These are phyloP conservation scores for Orbilia brochopaga DNA, from an alignment of 2,329 filamentous ascomycete genomes.

Conservation along the genomic window DNA sequence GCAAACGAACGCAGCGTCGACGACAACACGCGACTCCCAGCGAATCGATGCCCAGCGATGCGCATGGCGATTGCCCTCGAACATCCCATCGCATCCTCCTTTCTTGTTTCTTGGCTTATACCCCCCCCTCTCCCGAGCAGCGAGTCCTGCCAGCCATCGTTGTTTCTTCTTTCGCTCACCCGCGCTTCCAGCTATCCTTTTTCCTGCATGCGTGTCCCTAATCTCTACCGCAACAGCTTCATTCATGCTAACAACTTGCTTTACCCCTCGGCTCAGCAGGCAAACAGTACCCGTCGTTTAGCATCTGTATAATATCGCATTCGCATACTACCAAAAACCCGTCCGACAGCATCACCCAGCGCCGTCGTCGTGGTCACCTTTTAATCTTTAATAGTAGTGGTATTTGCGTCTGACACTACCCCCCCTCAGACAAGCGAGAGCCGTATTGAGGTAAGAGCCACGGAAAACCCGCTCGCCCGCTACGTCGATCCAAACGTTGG, in stretches of 20 bases:
- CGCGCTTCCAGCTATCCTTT: not conserved
- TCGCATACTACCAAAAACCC: slow-evolving; percentile 13
- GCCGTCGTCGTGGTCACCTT: slow-evolving; percentile 12
- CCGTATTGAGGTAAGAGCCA: slow-evolving; percentile 49
- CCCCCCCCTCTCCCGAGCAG: slow-evolving; percentile 17
- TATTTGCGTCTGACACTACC: slow-evolving; percentile 10
- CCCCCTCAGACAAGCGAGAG: slow-evolving; percentile 38
- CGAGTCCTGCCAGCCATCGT: slow-evolving; percentile 13
- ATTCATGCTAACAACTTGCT: slow-evolving; percentile 38
- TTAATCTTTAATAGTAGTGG: slow-evolving; percentile 44
- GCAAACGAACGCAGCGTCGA: slow-evolving; percentile 10
- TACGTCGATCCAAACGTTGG: slow-evolving; percentile 30
- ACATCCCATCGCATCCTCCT: slow-evolving; percentile 9
- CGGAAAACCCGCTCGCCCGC: slow-evolving; percentile 24
- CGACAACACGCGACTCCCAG: slow-evolving; percentile 4
- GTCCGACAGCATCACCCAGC: slow-evolving; percentile 6
- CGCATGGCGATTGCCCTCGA: slow-evolving; percentile 8
- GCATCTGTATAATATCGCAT: slow-evolving; percentile 27
- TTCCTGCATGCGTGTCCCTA: slow-evolving; percentile 4
- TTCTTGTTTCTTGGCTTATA: slow-evolving; percentile 2
- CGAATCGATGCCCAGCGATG: no score
- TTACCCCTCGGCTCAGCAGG: slow-evolving; percentile 7
- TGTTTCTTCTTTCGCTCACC: slow-evolving; percentile 12
- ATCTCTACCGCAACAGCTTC: not conserved
- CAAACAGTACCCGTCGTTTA: slow-evolving; percentile 45